Evolutionary conservation across 1,284 basidiomycete genomes (phyloP).

Genomic region (Paramarasmius palmivorus): DNA sequence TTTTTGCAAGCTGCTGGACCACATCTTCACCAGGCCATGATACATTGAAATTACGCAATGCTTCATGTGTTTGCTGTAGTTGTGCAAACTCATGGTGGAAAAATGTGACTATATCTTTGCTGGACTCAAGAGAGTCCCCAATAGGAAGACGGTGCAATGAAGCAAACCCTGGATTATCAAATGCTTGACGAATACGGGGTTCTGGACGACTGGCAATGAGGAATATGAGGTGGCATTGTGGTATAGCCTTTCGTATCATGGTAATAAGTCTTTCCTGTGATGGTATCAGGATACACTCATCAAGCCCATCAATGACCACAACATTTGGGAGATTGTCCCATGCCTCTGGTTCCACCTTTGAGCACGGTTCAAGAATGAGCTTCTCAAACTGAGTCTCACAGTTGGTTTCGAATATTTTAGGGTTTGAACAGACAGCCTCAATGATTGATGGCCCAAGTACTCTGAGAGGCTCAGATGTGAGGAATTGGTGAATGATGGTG

Average conservation of each 20-base stretch:
- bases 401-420: neutral
- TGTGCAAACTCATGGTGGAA: neutral
- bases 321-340: neutral
- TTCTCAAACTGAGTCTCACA: neutral
- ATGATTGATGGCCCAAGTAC: neutral
- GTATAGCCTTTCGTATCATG: neutral
- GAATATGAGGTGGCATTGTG: neutral
- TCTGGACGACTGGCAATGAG: neutral
- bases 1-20: neutral
- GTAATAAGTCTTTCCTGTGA: neutral
- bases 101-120: neutral
- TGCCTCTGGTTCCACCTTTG: neutral
- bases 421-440: neutral
- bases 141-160: neutral
- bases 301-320: constrained; percentile 1
- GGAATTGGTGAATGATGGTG: neutral
- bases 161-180: neutral
- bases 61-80: neutral
- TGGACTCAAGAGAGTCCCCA: neutral
- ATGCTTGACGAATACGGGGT: neutral
- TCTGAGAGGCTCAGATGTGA: neutral
- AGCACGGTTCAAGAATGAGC: neutral
- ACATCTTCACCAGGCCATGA: neutral
- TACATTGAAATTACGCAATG: neutral
- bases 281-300: neutral